Conservation (phyloP, 2,329 filamentous ascomycete species). For the Bertia moriformis region DNA sequence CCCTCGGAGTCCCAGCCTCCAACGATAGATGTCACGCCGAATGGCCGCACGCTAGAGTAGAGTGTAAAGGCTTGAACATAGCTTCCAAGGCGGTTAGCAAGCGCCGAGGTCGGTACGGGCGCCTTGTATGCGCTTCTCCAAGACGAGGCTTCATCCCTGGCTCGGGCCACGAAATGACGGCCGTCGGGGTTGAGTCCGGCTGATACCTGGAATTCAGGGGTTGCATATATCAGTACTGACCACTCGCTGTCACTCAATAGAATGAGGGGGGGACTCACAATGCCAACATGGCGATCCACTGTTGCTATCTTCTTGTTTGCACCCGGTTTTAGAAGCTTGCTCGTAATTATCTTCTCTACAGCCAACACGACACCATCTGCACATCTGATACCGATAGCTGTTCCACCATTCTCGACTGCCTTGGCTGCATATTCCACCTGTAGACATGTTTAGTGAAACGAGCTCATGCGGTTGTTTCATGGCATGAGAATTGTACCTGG, state of each 20-base stretch:
- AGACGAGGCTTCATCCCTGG: constrained; percentile 78
- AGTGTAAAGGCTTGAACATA: constrained; percentile 97
- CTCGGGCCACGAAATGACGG: constrained; percentile 84
- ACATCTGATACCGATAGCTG: constrained; percentile 87
- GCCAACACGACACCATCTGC: constrained; percentile 94
- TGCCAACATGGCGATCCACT: constrained; percentile 82
- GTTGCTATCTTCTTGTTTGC: constrained; percentile 97
- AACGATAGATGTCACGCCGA: constrained; percentile 88
- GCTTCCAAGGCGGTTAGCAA: constrained; percentile 83
- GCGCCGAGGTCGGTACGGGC: constrained; percentile 74
- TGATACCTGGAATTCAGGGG: constrained; percentile 52
- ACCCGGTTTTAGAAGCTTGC: constrained; percentile 85
- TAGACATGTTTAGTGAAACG: constrained; percentile 10
- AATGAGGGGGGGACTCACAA: constrained; percentile 40
- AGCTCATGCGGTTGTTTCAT: background rate
- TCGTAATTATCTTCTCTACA: constrained; percentile 88
- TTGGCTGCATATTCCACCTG: constrained; percentile 88
- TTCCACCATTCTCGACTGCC: constrained; percentile 95
- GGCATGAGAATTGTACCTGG: constrained; percentile 44
- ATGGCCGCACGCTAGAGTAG: constrained; percentile 90
- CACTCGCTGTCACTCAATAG: constrained; percentile 1
- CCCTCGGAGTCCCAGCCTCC: constrained; percentile 85
- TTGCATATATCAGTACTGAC: background rate
- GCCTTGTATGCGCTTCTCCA: constrained; percentile 93
- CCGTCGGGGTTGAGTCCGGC: constrained; percentile 91